phyloP scores from a whole-genome alignment of 306 rosid species.

The Trifolium repens region DNA sequence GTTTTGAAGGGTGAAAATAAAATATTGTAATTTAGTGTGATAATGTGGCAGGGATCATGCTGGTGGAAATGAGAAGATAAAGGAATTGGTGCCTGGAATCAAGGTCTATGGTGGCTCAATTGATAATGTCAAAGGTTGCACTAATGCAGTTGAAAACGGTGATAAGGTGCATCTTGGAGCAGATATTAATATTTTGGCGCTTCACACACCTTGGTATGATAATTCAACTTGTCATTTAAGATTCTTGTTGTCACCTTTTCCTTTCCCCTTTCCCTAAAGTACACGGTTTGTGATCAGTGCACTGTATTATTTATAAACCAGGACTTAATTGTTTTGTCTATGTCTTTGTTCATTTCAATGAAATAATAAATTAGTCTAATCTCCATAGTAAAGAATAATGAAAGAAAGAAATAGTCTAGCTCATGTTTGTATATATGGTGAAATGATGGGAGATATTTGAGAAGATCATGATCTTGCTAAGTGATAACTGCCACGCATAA shows the following conservation, averaged over 20 bases:
- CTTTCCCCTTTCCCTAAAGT: neutral
- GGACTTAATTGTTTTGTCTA: neutral
- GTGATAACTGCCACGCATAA: neutral
- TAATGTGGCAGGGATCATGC: slow-evolving; percentile 74
- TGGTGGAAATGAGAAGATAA: slow-evolving; percentile 87
- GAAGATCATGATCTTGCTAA: slow-evolving; percentile 17
- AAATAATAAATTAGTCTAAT: slow-evolving; percentile 15
- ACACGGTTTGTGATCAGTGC: neutral
- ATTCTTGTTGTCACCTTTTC: neutral
- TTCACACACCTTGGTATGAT: slow-evolving; percentile 89
- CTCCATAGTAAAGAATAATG: neutral
- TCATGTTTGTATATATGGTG: neutral
- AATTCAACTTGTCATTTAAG: neutral
- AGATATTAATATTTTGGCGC: slow-evolving; percentile 65
- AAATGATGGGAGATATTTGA: slow-evolving; percentile 1
- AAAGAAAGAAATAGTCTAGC: slow-evolving; percentile 19
- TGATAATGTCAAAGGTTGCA: slow-evolving; percentile 90
- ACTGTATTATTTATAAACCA: neutral
- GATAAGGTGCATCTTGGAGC: slow-evolving; percentile 82
- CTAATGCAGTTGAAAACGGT: slow-evolving; percentile 80
- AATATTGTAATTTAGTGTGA: neutral
- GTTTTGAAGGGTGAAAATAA: neutral
- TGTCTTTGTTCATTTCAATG: slow-evolving; percentile 15
- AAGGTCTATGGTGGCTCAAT: slow-evolving; percentile 87
- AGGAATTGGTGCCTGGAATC: slow-evolving; percentile 79